Base-by-base conservation (phyloP, 352 stramenopile genomes). In the Globisporangium paroecandrum region DNA sequence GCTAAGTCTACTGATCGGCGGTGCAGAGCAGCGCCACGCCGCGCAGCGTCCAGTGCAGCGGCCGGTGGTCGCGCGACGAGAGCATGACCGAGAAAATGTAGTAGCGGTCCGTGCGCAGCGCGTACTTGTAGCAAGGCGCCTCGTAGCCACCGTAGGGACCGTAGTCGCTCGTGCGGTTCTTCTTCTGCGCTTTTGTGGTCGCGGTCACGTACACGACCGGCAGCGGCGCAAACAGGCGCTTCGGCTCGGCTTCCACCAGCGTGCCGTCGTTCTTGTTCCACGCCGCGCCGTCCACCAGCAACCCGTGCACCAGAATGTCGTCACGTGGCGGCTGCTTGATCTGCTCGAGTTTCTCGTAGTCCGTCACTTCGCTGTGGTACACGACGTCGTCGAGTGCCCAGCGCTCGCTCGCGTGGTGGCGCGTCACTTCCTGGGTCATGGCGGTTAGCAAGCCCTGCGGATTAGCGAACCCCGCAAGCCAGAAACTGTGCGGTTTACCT, bases 381-480 rank as follows among this genome's bases (percentile, higher is more conserved):
- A 91, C 77, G 27, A 94, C 77, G 32, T 94, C 84, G 58, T 94
- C 86, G 25, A 95, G 77, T 6, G 83, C 81, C 87, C 87, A 95
- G 12, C 82, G 82, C 41, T 94, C 86, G 55, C 70, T 87, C 13
- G 78, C 77, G 66, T 94, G 85, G 22, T 88, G 74, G 20, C 82
- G 77, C 22, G 82, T 85, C 1, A 89, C 78, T 55, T 95, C 87
- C 69, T 95, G 87, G 0, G 79, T 79, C 67, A 94, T 86, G 1
- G 83, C 86, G 0, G 87, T 95, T n/a, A 94, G 65, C 22, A 95
- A 89, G 0, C 83, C 84, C 64, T 91, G 84, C 4, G 85, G 84
- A 54, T 94, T 93, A 1, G 81, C 81, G 58, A 95, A 89, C 0
- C 83, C 86, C 3, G 81, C 76, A 4, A 95, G 79, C 86, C 85